A percentile compares a stretch with the other conserved stretches of the same genome.
phyloP scores from a whole-genome alignment of 345 rosid species.

The Cardamine resedifolia region DNA sequence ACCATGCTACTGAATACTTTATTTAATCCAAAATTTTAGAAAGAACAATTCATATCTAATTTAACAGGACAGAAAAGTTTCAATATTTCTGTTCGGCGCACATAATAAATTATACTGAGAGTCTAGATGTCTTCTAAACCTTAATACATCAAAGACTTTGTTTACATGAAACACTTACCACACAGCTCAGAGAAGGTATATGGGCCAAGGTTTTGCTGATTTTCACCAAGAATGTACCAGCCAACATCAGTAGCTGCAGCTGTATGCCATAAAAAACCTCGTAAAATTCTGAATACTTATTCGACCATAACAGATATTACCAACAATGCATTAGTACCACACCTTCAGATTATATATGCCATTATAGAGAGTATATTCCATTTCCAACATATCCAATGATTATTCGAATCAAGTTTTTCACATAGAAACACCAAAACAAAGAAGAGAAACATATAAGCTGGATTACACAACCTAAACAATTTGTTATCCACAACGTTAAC shows the following conservation, averaged over 20 bases:
- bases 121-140: not conserved
- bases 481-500: not conserved
- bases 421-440: not conserved
- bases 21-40: constrained; percentile 35
- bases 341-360: not conserved
- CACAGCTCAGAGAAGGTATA: constrained; percentile 64
- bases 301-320: constrained; percentile 2
- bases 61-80: not conserved
- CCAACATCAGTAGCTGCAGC: constrained; percentile 47
- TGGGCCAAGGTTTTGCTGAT: constrained; percentile 76
- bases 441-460: not conserved
- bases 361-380: not conserved
- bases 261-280: not conserved
- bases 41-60: not conserved
- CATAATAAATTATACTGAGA: not conserved
- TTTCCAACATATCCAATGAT: not conserved
- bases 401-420: not conserved
- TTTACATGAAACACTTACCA: constrained; percentile 47
- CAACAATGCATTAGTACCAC: constrained; percentile 9
- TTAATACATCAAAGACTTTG: not conserved
- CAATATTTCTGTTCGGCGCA: not conserved
- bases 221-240: constrained; percentile 80
- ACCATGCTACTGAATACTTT: constrained; percentile 36
- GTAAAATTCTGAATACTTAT: not conserved
- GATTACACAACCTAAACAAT: not conserved